phyloP scores from a whole-genome alignment of 179 eudicot species.

The Drosera spatulata region DNA sequence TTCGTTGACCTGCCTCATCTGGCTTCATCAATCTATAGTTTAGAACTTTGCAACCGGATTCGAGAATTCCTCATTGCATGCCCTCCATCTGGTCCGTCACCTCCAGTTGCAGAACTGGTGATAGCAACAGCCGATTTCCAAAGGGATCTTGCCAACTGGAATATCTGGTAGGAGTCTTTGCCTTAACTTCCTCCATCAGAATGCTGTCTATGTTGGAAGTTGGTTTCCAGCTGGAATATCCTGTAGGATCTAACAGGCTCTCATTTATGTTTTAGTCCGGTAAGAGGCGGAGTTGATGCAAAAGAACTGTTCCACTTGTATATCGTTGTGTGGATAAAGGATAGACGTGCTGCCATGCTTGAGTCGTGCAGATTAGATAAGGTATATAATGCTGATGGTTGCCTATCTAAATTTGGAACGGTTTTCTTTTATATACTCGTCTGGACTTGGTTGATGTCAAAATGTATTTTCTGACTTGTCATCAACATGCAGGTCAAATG shows the following conservation, averaged over 20 bases:
- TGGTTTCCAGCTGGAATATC: no score
- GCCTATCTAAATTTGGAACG: not conserved
- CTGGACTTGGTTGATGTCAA: not conserved
- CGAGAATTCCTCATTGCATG: constrained; percentile 81
- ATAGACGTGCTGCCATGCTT: constrained; percentile 81
- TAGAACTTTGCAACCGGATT: constrained; percentile 70
- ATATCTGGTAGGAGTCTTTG: constrained; percentile 44
- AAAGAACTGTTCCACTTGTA: constrained; percentile 88
- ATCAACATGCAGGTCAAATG: constrained; percentile 57
- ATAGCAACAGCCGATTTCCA: constrained; percentile 95
- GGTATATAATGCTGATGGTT: constrained; percentile 23
- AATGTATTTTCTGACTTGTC: not conserved
- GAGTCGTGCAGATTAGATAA: constrained; percentile 89
- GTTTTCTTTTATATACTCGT: not conserved
- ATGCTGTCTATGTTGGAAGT: no score
- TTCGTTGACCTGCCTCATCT: constrained; percentile 96
- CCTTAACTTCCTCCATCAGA: no score
- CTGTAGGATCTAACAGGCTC: no score
- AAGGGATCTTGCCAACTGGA: constrained; percentile 78
- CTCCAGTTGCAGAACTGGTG: constrained; percentile 82
- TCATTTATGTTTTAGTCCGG: constrained; percentile 29
- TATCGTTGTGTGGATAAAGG: constrained; percentile 94
- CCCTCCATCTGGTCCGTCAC: constrained; percentile 82
- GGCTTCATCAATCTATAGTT: constrained; percentile 82
- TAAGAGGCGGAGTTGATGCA: constrained; percentile 97